Percentiles rank a stretch among this genome's conserved stretches.
These are phyloP conservation scores for Diaporthe sp. DNA, from an alignment of 2,329 filamentous ascomycete genomes.

Conservation along the genomic window DNA sequence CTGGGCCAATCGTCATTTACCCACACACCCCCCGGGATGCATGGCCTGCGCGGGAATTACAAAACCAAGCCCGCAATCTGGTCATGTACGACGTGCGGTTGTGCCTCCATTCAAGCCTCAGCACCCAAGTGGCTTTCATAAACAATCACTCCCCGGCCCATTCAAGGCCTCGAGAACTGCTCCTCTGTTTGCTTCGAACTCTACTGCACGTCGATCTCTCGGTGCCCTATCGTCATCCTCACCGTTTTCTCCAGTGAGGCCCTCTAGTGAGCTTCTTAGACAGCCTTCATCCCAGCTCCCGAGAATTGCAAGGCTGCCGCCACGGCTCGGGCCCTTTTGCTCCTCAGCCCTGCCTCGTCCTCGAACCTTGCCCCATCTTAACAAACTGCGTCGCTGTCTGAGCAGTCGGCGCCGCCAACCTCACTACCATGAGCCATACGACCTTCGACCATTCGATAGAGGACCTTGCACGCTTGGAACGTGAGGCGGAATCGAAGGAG, in stretches of 20 bases:
- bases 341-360: slow-evolving; percentile 16
- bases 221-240: slow-evolving; percentile 14
- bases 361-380: not conserved
- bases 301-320: slow-evolving; percentile 24
- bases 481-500: slow-evolving; percentile 15
- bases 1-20: slow-evolving; percentile 34
- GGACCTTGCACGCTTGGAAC: slow-evolving; percentile 17
- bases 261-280: slow-evolving; percentile 14
- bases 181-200: slow-evolving; percentile 28
- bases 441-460: slow-evolving; percentile 4
- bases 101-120: slow-evolving; percentile 24
- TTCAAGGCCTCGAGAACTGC: slow-evolving; percentile 24
- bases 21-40: slow-evolving; percentile 32
- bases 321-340: not conserved
- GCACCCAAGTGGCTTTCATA: slow-evolving; percentile 30
- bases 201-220: slow-evolving; percentile 15
- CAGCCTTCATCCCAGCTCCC: slow-evolving; percentile 32
- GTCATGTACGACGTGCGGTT: slow-evolving; percentile 22
- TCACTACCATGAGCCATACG: slow-evolving; percentile 28
- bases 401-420: not conserved
- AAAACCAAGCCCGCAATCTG: slow-evolving; percentile 30
- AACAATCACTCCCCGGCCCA: slow-evolving; percentile 24
- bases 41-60: slow-evolving; percentile 31
- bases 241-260: slow-evolving; percentile 1
- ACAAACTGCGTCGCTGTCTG: not conserved